A percentile compares a stretch with the other conserved stretches of the same genome.
Conservation (phyloP, 2,329 filamentous ascomycete species). For the Alternaria postmessia region DNA sequence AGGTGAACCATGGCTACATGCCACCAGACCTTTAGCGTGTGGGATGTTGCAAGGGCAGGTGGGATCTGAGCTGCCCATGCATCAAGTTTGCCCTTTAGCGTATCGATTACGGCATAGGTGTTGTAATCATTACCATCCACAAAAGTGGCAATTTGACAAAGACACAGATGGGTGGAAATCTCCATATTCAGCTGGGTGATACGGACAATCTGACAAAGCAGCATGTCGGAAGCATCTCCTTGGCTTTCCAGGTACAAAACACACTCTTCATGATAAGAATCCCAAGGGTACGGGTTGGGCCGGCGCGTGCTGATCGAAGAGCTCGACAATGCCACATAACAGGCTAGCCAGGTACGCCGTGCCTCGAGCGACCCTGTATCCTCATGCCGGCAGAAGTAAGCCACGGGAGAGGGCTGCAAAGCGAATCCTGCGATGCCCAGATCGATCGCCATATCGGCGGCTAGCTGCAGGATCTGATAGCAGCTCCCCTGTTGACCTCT, state of each 20-base stretch:
- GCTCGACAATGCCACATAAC: conserved; percentile 32
- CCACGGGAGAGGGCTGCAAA: conserved; percentile 32
- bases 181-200: conserved; percentile 31
- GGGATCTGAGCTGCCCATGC: conserved; percentile 36
- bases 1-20: conserved; percentile 36
- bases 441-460: conserved; percentile 42
- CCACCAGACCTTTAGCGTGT: conserved; percentile 34
- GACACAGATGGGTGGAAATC: conserved; percentile 27
- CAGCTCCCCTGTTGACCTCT: conserved; percentile 31
- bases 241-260: conserved; percentile 26
- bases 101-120: conserved; percentile 26
- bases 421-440: conserved; percentile 35
- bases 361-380: conserved; percentile 33
- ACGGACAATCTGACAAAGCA: conserved; percentile 39
- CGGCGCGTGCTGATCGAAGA: conserved; percentile 32
- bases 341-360: conserved; percentile 42
- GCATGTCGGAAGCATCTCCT: conserved; percentile 27
- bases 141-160: conserved; percentile 31
- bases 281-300: conserved; percentile 33
- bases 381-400: conserved; percentile 33
- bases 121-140: conserved; percentile 31
- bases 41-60: conserved; percentile 24
- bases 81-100: conserved; percentile 29
- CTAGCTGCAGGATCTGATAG: conserved; percentile 38
- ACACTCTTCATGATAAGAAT: conserved; percentile 33